These are phyloP conservation scores for Ceratobasidium sp. DNA, from an alignment of 1,284 basidiomycete genomes.

Conservation along the genomic window DNA sequence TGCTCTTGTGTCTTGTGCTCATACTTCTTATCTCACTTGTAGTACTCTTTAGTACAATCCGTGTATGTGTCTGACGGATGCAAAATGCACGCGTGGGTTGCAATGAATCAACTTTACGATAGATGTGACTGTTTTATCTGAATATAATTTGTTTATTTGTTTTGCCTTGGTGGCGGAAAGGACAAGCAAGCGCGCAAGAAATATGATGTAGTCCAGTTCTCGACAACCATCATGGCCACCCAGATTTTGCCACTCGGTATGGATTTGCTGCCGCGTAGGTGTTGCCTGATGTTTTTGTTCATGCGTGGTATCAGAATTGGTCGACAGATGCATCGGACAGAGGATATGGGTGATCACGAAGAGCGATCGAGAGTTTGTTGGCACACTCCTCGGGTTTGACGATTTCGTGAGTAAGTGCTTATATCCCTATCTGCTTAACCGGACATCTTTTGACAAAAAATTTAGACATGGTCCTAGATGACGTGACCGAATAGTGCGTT, in stretches of 20 bases:
- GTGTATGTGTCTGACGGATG: conserved; percentile 36
- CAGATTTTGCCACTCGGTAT: conserved; percentile 65
- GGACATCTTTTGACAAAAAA: too few relatives aligned
- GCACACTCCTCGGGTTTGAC: conserved; percentile 96
- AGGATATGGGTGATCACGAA: conserved; percentile 98
- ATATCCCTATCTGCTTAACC: too few relatives aligned
- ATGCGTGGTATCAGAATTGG: conserved; percentile 67
- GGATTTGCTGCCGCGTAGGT: conserved; percentile 10
- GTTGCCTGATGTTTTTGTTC: conserved; percentile 49
- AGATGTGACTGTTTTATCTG: conserved; percentile 11
- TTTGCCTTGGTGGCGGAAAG: conserved; percentile 6
- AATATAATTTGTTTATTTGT: conserved; percentile 20
- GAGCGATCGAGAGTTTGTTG: conserved; percentile 92
- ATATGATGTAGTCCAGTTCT: background rate
- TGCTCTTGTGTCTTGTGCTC: background rate
- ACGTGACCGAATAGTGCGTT: conserved; percentile 93
- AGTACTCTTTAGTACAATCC: conserved; percentile 34
- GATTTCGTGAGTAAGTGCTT: conserved; percentile 99
- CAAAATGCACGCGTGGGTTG: conserved; percentile 24
- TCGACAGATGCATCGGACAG: conserved; percentile 94
- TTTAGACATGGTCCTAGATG: conserved; percentile 96
- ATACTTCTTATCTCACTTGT: conserved; percentile 4
- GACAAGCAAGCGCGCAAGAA: background rate
- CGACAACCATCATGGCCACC: conserved; percentile 60
- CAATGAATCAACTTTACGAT: conserved; percentile 26